Evolutionary conservation across 2,329 filamentous ascomycete species (phyloP).

Genomic region (Trichoderma guizhouense): DNA sequence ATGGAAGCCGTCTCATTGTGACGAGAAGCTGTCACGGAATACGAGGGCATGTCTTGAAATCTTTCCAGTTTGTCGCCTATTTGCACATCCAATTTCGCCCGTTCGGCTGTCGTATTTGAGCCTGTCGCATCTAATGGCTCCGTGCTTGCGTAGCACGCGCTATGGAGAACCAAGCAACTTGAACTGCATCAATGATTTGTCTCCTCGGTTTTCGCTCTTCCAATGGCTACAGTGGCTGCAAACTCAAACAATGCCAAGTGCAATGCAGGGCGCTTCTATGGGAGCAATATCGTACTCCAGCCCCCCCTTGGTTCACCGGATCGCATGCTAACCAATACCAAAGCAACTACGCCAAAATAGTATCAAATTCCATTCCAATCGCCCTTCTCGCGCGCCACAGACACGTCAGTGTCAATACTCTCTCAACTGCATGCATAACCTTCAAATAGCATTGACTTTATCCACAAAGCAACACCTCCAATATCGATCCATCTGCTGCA

Average conservation of each 20-base stretch:
- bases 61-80: neutral
- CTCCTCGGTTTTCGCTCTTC: neutral
- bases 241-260: neutral
- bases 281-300: neutral
- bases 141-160: neutral
- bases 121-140: neutral
- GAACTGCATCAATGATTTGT: neutral
- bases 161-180: neutral
- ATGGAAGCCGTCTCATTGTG: neutral
- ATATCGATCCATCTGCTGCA: neutral
- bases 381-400: neutral
- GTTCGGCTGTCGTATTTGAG: neutral
- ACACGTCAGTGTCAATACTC: neutral
- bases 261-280: neutral
- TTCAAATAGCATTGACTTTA: neutral
- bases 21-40: neutral
- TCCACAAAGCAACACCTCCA: neutral
- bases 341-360: neutral
- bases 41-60: neutral
- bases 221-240: neutral
- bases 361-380: neutral
- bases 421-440: neutral
- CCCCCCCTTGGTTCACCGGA: neutral
- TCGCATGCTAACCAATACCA: neutral
- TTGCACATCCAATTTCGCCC: neutral